Evolutionary conservation across 352 stramenopile species (phyloP).

Genomic region (Phytophthora cryptogea): DNA sequence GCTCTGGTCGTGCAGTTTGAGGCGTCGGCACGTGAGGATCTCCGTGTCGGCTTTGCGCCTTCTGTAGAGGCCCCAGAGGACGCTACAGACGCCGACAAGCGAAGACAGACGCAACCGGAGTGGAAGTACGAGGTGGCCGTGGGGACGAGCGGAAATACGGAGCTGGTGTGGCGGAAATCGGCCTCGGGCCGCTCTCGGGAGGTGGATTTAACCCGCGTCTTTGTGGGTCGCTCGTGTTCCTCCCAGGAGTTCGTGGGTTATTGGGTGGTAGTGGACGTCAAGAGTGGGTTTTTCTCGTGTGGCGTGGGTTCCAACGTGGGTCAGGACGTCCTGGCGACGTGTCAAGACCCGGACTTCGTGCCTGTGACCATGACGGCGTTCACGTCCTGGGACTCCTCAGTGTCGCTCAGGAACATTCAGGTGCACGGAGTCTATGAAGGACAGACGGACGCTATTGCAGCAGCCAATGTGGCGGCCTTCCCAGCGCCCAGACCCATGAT

Average conservation of each 20-base stretch:
- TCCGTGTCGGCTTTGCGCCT: conserved; percentile 70
- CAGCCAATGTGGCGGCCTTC: conserved; percentile 45
- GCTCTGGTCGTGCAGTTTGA: conserved; percentile 75
- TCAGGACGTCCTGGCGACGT: conserved; percentile 59
- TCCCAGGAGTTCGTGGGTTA: conserved; percentile 65
- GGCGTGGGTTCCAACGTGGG: conserved; percentile 60
- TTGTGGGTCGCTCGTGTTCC: conserved; percentile 73
- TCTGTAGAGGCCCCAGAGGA: conserved; percentile 19
- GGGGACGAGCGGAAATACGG: conserved; percentile 75
- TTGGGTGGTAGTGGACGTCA: conserved; percentile 62
- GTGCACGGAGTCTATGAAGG: conserved; percentile 39
- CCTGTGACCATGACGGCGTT: conserved; percentile 54
- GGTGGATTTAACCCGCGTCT: conserved; percentile 60
- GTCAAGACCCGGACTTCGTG: conserved; percentile 43
- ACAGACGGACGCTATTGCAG: conserved; percentile 29
- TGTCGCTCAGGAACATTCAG: conserved; percentile 53
- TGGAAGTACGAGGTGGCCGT: conserved; percentile 73
- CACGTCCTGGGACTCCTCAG: conserved; percentile 69
- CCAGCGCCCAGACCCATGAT: conserved; percentile 56
- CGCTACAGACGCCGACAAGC: conserved; percentile 7
- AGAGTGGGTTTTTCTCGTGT: conserved; percentile 38
- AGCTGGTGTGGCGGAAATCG: conserved; percentile 71
- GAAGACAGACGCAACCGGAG: conserved; percentile 23
- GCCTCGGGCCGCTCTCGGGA: conserved; percentile 42
- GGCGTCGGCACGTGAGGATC: conserved; percentile 60